Percentiles rank a stretch among this genome's conserved stretches.
Evolutionary conservation across 176 grass and related monocot species (phyloP).

Genomic region (Phragmites australis): DNA sequence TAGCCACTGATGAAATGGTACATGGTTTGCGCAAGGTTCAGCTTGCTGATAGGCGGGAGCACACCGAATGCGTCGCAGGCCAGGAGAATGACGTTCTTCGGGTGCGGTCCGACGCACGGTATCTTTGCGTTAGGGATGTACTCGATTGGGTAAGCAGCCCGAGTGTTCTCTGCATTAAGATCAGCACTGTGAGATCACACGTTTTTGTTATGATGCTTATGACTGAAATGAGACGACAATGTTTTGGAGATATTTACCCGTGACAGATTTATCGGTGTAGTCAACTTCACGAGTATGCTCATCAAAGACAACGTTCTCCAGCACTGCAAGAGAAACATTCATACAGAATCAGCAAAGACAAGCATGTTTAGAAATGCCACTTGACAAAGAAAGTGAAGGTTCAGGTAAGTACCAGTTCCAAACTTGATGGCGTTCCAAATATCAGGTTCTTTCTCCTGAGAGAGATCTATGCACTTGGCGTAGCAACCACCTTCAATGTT

Average conservation of each 20-base stretch:
- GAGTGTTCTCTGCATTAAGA: constrained; percentile 74
- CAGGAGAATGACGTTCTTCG: constrained; percentile 95
- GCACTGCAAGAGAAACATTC: constrained; percentile 44
- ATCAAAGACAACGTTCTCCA: constrained; percentile 98
- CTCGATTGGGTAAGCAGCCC: constrained; percentile 94
- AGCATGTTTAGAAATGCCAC: background rate
- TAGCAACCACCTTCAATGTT: constrained; percentile 99
- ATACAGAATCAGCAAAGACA: background rate
- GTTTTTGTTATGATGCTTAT: background rate
- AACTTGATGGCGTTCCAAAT: constrained; percentile 99
- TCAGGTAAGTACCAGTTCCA: constrained; percentile 64
- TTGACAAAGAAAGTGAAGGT: background rate
- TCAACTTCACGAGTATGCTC: constrained; percentile 96
- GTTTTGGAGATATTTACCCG: constrained; percentile 46
- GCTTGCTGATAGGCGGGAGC: constrained; percentile 95
- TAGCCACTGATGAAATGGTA: constrained; percentile 99
- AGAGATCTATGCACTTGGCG: constrained; percentile 92
- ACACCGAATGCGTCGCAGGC: constrained; percentile 96
- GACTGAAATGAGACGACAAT: background rate
- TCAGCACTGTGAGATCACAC: background rate
- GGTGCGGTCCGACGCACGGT: constrained; percentile 89
- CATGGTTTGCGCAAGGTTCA: constrained; percentile 94
- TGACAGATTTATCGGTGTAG: constrained; percentile 90
- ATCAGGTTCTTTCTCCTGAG: constrained; percentile 88
- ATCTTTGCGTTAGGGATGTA: constrained; percentile 94